A percentile compares a stretch with the other conserved stretches of the same genome.
Evolutionary conservation across 2,329 filamentous ascomycete species (phyloP).

Genomic region (Coniochaeta sp.): DNA sequence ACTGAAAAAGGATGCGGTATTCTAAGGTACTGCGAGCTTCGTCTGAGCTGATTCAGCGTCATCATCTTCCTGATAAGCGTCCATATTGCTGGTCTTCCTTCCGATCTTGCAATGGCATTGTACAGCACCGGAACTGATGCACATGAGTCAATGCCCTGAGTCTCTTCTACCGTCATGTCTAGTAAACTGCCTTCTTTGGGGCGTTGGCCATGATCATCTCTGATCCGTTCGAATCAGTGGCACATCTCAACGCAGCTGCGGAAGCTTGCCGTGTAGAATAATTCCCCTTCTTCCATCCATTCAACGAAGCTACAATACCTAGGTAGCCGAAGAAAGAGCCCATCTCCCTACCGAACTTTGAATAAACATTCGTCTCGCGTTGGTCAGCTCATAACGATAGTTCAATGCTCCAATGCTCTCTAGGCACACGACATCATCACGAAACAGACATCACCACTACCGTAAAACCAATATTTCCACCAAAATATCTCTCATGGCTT

Average conservation of each 20-base stretch:
- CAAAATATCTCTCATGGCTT: conserved; percentile 3
- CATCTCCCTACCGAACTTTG: neutral
- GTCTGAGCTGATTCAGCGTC: neutral
- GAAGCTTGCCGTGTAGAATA: neutral
- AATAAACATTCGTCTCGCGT: neutral
- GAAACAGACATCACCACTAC: neutral
- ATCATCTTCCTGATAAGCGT: neutral
- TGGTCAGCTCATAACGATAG: neutral
- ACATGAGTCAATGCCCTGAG: neutral
- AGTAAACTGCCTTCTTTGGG: neutral
- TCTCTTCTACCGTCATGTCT: neutral
- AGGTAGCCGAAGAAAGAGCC: neutral
- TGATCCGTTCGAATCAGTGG: neutral
- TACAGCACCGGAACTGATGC: neutral
- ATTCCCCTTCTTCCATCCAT: neutral
- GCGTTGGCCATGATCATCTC: neutral
- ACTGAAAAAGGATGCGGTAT: too few species aligned
- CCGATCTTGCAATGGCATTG: neutral
- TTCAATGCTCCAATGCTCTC: neutral
- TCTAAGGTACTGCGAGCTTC: neutral
- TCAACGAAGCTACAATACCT: neutral
- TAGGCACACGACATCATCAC: neutral
- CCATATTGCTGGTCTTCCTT: neutral
- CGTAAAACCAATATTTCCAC: neutral
- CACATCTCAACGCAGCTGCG: neutral